These are phyloP conservation scores for Polyporus arcularius DNA, from an alignment of 768 basidiomycete genomes.

Conservation along the genomic window DNA sequence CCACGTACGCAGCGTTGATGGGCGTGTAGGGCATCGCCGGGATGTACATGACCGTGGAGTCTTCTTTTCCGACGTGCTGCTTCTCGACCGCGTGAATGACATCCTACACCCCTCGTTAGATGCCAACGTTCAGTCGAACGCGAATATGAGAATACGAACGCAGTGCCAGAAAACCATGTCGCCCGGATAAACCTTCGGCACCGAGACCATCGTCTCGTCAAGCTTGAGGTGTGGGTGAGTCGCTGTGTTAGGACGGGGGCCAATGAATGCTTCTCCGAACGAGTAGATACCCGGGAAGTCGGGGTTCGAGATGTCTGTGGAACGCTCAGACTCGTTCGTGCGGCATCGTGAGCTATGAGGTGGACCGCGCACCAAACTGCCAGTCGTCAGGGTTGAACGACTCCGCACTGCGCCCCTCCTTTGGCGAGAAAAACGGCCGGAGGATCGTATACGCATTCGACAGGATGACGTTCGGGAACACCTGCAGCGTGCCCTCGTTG, in stretches of 20 bases:
- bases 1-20: conserved; percentile 60
- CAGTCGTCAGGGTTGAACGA: conserved; percentile 26
- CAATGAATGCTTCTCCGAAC: conserved; percentile 30
- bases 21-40: conserved; percentile 69
- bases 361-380: conserved; percentile 19
- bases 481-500: conserved; percentile 65
- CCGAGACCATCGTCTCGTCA: conserved; percentile 64
- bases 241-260: conserved; percentile 50
- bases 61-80: conserved; percentile 53
- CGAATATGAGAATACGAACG: conserved; percentile 30
- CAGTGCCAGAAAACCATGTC: conserved; percentile 84
- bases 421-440: conserved; percentile 72
- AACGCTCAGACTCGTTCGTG: background rate
- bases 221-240: conserved; percentile 71
- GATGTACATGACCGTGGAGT: conserved; percentile 78
- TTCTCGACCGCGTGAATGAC: conserved; percentile 48
- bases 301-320: conserved; percentile 28
- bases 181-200: conserved; percentile 72
- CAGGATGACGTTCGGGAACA: conserved; percentile 66
- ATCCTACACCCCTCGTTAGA: conserved; percentile 31
- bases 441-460: conserved; percentile 75
- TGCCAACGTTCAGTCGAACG: background rate
- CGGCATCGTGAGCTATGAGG: background rate
- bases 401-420: conserved; percentile 36
- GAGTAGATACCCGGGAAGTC: conserved; percentile 38